A percentile compares a stretch with the other conserved stretches of the same genome.
Evolutionary conservation across 768 basidiomycete species (phyloP).

Genomic region (Mycena chlorophos): DNA sequence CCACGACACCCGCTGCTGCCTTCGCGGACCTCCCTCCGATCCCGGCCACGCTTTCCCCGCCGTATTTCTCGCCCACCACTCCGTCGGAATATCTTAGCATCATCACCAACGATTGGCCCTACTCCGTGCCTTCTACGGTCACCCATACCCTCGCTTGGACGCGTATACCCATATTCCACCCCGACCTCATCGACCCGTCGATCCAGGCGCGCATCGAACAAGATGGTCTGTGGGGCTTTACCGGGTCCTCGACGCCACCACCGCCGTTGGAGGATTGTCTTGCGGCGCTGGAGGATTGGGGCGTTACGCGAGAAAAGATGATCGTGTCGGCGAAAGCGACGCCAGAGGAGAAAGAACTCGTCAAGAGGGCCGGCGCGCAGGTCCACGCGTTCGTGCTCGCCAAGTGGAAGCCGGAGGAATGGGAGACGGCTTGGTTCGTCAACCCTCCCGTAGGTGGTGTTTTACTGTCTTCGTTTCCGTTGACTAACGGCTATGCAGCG

Average conservation of each 20-base stretch:
- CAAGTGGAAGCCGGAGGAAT: slow-evolving; percentile 69
- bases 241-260: slow-evolving; percentile 57
- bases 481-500: slow-evolving; percentile 39
- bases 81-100: slow-evolving; percentile 63
- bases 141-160: slow-evolving; percentile 83
- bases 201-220: slow-evolving; percentile 61
- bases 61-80: slow-evolving; percentile 67
- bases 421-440: slow-evolving; percentile 92
- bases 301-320: slow-evolving; percentile 61
- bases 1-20: background rate
- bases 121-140: slow-evolving; percentile 75
- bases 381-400: slow-evolving; percentile 63
- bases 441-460: slow-evolving; percentile 71
- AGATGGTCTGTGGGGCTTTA: slow-evolving; percentile 84
- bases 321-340: slow-evolving; percentile 52
- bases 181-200: slow-evolving; percentile 49
- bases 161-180: slow-evolving; percentile 67
- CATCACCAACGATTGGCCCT: slow-evolving; percentile 86
- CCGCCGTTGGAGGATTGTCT: slow-evolving; percentile 60
- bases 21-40: slow-evolving; percentile 10
- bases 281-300: slow-evolving; percentile 70
- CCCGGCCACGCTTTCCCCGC: slow-evolving; percentile 28
- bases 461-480: background rate
- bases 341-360: slow-evolving; percentile 51
- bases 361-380: slow-evolving; percentile 54